Base-by-base conservation (phyloP, 805 yeast genomes). In the Yueomyces sp. region DNA sequence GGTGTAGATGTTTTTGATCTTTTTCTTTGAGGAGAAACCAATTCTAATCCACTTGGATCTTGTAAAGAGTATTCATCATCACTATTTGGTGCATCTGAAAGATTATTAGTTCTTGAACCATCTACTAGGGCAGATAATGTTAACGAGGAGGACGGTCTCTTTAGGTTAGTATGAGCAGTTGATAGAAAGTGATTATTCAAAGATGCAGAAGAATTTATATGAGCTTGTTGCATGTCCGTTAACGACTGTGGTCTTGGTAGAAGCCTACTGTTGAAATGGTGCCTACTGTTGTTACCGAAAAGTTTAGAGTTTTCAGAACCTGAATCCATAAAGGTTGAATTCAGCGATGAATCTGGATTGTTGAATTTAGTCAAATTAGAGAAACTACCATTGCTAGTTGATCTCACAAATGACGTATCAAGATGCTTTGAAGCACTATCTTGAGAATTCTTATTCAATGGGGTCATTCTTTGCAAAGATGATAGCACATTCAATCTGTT, bases 381-480 rank as follows among this genome's bases (percentile, higher is more conserved):
- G 6, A 30, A 6, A 30, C 33, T 30, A 6, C 33, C 9, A 30
- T 6, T 30, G 6, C 9, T 6, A 6, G 6, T 30, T 9, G 33
- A 30, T 9, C 6, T 30, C 6, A 6, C 9, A 6, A 30, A 6
- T 6, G 6, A 6, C 6, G 47, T 42, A 41, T 42, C 44, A 4
- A 36, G 40, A 26, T 41, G 41, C 4, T 38, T 41, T 2, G 40
- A 26, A n/a, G 37, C 46, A 19, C 45, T 36, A 44, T 7, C 2
- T 31, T 31, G 34, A n/a, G 6, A 7, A 34, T 11, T 34, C n/a
- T 47, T 52, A 44, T 68, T 57, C 29, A 76, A 54, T 5, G 81
- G 83, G 0, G 82, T 78, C 80, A 78, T 74, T 54, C 79, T 67
- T 54, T 78, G 83, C 43, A 79, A 57, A 3, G 82, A 70, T 0